Conservation (phyloP, 2,329 filamentous ascomycete species). For the Periconia digitata region DNA sequence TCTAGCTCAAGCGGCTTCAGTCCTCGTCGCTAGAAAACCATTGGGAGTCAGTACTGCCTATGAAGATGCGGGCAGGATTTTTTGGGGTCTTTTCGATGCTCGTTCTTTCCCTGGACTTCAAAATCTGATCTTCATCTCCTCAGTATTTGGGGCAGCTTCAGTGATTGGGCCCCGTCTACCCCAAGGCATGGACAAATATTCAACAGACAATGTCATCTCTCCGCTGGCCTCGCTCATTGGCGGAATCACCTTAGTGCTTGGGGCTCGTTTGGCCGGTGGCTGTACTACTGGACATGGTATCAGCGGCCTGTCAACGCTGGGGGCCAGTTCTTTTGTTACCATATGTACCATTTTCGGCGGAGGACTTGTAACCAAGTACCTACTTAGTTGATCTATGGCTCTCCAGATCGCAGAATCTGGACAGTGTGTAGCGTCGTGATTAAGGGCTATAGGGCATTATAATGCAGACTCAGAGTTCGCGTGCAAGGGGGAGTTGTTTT, state of each 20-base stretch:
- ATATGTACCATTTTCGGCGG: slow-evolving; percentile 60
- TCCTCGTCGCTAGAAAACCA: slow-evolving; percentile 56
- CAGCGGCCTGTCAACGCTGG: slow-evolving; percentile 65
- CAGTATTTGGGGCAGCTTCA: too few relatives aligned
- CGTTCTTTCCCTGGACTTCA: slow-evolving; percentile 40
- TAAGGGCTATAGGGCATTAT: too few relatives aligned
- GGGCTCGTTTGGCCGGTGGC: slow-evolving; percentile 64
- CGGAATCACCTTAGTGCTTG: slow-evolving; percentile 61
- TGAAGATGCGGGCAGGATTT: slow-evolving; percentile 65
- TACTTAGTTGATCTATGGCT: too few relatives aligned
- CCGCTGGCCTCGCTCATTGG: slow-evolving; percentile 43
- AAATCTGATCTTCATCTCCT: not conserved
- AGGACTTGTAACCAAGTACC: slow-evolving; percentile 33
- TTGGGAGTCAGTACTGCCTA: slow-evolving; percentile 65
- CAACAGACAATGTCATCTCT: not conserved
- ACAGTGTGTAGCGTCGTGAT: too few relatives aligned
- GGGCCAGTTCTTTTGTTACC: slow-evolving; percentile 63
- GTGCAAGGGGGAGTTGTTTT: too few relatives aligned
- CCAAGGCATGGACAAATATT: slow-evolving; percentile 42
- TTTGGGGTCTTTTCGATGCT: slow-evolving; percentile 54
- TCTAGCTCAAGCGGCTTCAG: slow-evolving; percentile 58
- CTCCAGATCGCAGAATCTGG: too few relatives aligned
- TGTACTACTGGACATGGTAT: slow-evolving; percentile 72
- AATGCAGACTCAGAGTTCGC: too few relatives aligned
- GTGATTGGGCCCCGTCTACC: not conserved